These are phyloP conservation scores for Dovyalis caffra DNA, from an alignment of 345 rosid species.

Conservation along the genomic window DNA sequence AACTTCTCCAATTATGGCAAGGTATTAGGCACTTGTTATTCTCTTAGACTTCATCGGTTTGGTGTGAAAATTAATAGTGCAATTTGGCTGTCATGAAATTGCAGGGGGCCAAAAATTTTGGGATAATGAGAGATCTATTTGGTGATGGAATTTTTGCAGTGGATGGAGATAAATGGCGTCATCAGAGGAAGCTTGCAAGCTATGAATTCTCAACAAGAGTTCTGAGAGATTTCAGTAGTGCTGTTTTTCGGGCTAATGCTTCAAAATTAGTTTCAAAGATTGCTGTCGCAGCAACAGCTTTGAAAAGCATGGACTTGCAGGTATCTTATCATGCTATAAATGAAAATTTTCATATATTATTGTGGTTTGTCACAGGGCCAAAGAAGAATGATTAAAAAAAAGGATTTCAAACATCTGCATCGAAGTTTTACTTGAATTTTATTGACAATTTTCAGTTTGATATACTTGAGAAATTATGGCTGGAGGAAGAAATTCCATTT, in stretches of 20 bases:
- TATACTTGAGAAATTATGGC: not conserved
- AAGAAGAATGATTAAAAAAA: too few species aligned
- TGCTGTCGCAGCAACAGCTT: conserved; percentile 25
- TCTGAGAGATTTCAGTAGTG: conserved; percentile 35
- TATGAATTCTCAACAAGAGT: conserved; percentile 43
- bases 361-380: too few species aligned
- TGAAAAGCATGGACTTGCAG: conserved; percentile 37
- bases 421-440: not conserved
- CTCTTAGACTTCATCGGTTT: not conserved
- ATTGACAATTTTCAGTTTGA: not conserved
- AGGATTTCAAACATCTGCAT: too few species aligned
- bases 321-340: conserved; percentile 14
- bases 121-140: conserved; percentile 43
- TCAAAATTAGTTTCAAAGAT: conserved; percentile 29
- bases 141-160: conserved; percentile 46
- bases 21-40: conserved; percentile 16
- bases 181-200: conserved; percentile 44
- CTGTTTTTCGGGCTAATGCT: conserved; percentile 34
- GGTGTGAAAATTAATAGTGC: not conserved
- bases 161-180: conserved; percentile 46
- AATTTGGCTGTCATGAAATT: conserved; percentile 2
- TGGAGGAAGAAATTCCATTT: not conserved
- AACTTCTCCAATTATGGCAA: conserved; percentile 43
- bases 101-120: conserved; percentile 33
- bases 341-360: not conserved